These are phyloP conservation scores for Kitagawia praeruptora DNA, from an alignment of 129 eudicot genomes.

Conservation along the genomic window DNA sequence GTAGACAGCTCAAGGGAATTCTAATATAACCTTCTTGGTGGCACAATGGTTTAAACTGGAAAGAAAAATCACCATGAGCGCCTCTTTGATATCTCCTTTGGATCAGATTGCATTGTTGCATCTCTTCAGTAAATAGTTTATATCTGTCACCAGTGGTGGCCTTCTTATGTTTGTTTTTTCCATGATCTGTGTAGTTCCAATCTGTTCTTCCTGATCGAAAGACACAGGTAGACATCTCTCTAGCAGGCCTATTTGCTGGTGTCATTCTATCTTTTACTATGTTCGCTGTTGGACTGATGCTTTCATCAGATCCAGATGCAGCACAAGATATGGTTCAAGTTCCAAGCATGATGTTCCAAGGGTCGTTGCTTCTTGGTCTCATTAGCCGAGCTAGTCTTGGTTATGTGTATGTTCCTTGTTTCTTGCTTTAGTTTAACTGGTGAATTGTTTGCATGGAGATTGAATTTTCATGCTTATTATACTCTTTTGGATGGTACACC, in stretches of 20 bases:
- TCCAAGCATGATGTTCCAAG: conserved; percentile 89
- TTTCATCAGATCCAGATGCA: conserved; percentile 71
- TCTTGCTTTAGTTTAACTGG: conserved; percentile 5
- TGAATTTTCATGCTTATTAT: background rate
- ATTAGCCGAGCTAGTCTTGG: conserved; percentile 81
- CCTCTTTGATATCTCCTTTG: background rate
- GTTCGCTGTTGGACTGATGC: conserved; percentile 84
- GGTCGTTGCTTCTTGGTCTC: conserved; percentile 92
- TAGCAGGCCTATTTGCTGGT: conserved; percentile 94
- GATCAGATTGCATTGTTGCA: background rate
- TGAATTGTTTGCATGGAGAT: background rate
- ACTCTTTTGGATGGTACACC: background rate
- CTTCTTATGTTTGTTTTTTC: background rate
- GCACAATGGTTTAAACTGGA: background rate
- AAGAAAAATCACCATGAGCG: background rate
- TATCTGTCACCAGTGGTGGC: background rate
- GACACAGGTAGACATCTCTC: conserved; percentile 75
- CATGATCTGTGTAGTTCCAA: conserved; percentile 56
- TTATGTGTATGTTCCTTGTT: conserved; percentile 55
- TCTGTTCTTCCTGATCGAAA: conserved; percentile 97
- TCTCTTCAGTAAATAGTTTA: background rate
- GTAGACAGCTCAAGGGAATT: background rate
- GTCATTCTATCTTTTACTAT: conserved; percentile 71
- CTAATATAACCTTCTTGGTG: background rate
- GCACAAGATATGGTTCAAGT: conserved; percentile 85